Conservation (phyloP, 306 rosid genomes). For the Pterocarpus macrocarpus region DNA sequence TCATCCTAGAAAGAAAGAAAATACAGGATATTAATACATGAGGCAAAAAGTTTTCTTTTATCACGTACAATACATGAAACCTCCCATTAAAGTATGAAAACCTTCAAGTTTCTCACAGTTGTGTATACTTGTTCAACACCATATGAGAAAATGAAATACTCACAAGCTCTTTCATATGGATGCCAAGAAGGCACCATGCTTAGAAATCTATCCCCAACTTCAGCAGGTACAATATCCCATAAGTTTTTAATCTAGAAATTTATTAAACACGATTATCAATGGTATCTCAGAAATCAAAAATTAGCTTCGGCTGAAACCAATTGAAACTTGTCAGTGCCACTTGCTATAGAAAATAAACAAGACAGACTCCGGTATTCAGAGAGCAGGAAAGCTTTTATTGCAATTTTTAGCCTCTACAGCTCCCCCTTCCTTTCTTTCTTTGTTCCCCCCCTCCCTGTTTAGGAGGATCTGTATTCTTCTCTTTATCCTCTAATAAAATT, state of each 20-base stretch:
- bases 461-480: background rate
- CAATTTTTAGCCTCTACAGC: background rate
- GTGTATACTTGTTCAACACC: conserved; percentile 91
- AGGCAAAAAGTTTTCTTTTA: conserved; percentile 13
- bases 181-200: conserved; percentile 99
- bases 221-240: conserved; percentile 79
- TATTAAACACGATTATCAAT: conserved; percentile 26
- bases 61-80: conserved; percentile 33
- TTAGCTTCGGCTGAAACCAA: conserved; percentile 36
- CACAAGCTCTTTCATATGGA: conserved; percentile 92
- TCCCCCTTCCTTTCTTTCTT: background rate
- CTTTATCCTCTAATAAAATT: background rate
- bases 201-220: conserved; percentile 85
- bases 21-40: conserved; percentile 25
- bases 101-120: conserved; percentile 88
- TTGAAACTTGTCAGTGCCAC: conserved; percentile 33
- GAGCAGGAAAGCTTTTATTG: background rate
- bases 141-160: conserved; percentile 79
- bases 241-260: conserved; percentile 73
- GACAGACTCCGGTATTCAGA: background rate
- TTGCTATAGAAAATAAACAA: conserved; percentile 16
- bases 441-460: background rate
- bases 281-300: conserved; percentile 38
- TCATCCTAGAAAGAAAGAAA: conserved; percentile 63
- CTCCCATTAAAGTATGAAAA: conserved; percentile 46